Base-by-base conservation (phyloP, 2,329 filamentous ascomycete species). In the Hypomyces rosellus region DNA sequence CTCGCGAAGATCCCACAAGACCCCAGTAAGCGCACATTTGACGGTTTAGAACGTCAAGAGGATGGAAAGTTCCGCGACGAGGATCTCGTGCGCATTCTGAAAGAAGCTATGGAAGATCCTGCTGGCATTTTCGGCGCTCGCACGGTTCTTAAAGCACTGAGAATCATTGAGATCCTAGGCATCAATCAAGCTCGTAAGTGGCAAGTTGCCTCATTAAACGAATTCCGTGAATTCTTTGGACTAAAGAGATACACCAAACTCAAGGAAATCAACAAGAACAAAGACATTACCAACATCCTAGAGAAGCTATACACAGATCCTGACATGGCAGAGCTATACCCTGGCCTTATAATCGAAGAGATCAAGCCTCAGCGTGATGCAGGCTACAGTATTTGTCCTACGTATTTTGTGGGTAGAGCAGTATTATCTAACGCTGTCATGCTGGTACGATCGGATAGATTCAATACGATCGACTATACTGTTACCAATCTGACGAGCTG, bases 341-440 rank as follows among this genome's bases (percentile, higher is more conserved):
- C 81, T 1, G 81, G 79, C 39, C 71, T 89, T 13, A 80, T 89
- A 0, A 77, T 81, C 2, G 86, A 89, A 62, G 80, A 84, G 54
- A 76, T 80, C 14, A 88, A 88, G 65, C 66, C 37, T 4, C 34
- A 20, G 20, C 25, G 22, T 15, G 34, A 25, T 20, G 34, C 45
- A 4, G 45, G 45, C 11, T 46, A 18, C 20, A 34, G 45, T 13
- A 8, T 46, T 18, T 46, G 45, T 22, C 34, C 34, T 16, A 34
- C 34, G 5, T 46, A 38, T n/a, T 38, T 34, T 15, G 34, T 34
- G 20, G 33, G 34, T 1, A 34, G 22, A 22, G 85, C 84, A 2
- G 80, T 89, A 12, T 67, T 89, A 4, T 86, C 84, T 0, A 85
- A 89, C 57, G 84, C 85, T 1, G 84, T 88, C 1, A 79, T 81